Conservation (phyloP, 2,329 filamentous ascomycete genomes). For the Triangularia setosa region DNA sequence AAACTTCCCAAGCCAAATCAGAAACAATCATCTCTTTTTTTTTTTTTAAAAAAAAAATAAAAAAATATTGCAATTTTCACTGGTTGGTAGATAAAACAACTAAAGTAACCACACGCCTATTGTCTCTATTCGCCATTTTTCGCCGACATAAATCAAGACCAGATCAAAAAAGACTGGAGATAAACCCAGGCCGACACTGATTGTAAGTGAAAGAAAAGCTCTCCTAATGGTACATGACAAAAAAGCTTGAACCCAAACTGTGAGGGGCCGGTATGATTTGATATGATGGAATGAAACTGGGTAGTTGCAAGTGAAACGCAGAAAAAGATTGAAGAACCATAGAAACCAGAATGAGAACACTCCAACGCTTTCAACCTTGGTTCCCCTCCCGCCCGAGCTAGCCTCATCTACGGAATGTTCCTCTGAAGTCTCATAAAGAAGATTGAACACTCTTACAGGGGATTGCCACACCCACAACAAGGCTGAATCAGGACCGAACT, state of each 20-base stretch:
- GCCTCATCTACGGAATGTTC: too few species aligned
- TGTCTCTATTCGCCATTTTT: too few species aligned
- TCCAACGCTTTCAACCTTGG: neutral
- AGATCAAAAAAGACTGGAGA: neutral
- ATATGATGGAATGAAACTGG: neutral
- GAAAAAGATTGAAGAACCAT: neutral
- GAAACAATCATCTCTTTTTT: too few species aligned
- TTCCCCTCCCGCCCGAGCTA: neutral
- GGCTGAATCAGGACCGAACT: neutral
- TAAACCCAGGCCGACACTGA: too few species aligned
- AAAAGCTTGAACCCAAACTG: neutral
- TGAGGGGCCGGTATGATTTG: neutral
- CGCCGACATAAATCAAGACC: too few species aligned
- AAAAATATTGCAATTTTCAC: too few species aligned
- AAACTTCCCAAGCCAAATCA: too few species aligned
- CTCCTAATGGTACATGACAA: neutral
- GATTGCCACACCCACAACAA: neutral
- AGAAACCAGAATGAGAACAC: neutral
- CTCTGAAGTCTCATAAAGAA: too few species aligned
- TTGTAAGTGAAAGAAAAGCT: neutral
- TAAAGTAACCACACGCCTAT: too few species aligned
- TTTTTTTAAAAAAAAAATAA: too few species aligned
- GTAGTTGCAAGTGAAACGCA: neutral
- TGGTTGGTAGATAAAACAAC: too few species aligned
- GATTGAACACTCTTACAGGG: too few species aligned